Conservation (phyloP, 2,329 filamentous ascomycete species). For the Trichothecium sympodiale region DNA sequence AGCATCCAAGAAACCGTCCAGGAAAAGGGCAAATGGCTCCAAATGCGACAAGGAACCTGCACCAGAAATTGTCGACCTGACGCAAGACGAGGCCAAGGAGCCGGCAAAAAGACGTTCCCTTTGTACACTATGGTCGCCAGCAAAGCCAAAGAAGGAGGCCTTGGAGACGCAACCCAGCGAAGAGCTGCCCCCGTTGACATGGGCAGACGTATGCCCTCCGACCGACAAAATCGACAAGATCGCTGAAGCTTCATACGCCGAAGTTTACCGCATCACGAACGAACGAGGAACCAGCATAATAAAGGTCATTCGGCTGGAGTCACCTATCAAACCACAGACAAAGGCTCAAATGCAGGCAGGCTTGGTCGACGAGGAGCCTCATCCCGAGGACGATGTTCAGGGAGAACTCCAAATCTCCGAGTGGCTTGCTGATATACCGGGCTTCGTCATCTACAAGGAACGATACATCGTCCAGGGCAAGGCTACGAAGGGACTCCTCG, state of each 20-base stretch:
- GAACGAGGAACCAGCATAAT: constrained; percentile 51
- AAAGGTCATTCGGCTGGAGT: constrained; percentile 50
- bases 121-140: not conserved
- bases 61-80: not conserved
- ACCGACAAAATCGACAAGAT: constrained; percentile 49
- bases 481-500: constrained; percentile 38
- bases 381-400: constrained; percentile 39
- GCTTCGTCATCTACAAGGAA: constrained; percentile 56
- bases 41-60: not conserved
- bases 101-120: not conserved
- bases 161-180: not conserved
- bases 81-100: not conserved
- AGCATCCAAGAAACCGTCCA: constrained; percentile 7
- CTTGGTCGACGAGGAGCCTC: constrained; percentile 48
- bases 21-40: constrained; percentile 4
- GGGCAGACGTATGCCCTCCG: constrained; percentile 45
- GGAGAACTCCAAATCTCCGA: constrained; percentile 54
- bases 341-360: constrained; percentile 42
- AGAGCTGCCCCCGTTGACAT: constrained; percentile 34
- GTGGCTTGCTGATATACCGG: constrained; percentile 51
- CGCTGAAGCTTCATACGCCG: constrained; percentile 55
- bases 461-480: constrained; percentile 48
- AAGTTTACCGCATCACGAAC: constrained; percentile 53
- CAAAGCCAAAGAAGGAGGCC: not conserved
- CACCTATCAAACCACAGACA: constrained; percentile 46